Evolutionary conservation across 2,329 filamentous ascomycete species (phyloP).

Genomic region (Trichoderma atrobrunneum): DNA sequence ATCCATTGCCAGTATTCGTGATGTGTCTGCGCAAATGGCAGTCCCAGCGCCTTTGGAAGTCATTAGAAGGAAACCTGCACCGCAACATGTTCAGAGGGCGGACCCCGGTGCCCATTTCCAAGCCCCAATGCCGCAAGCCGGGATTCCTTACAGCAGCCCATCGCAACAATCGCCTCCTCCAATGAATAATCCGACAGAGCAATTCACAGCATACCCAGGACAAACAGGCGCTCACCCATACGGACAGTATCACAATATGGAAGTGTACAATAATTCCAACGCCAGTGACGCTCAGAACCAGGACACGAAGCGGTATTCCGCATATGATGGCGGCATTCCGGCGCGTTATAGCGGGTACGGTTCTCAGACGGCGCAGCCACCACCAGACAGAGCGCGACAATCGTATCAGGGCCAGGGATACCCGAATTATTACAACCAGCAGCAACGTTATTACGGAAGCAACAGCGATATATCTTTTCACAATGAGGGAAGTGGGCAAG

Average conservation of each 20-base stretch:
- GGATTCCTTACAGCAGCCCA: background rate
- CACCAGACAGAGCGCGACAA: background rate
- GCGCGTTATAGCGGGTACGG: background rate
- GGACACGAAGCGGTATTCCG: background rate
- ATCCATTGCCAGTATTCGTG: background rate
- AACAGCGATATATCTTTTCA: background rate
- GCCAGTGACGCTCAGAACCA: background rate
- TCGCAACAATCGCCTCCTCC: background rate
- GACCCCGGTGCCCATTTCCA: background rate
- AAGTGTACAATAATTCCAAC: background rate
- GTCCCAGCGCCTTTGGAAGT: background rate
- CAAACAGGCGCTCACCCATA: background rate
- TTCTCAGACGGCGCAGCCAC: background rate
- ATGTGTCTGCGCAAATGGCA: background rate
- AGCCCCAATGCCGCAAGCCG: background rate
- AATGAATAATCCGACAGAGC: background rate
- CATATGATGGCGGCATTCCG: background rate
- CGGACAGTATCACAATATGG: background rate
- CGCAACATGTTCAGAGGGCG: background rate
- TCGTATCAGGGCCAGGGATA: background rate
- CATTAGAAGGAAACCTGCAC: background rate
- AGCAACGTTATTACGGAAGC: background rate
- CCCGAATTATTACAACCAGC: background rate
- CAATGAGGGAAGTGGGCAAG: background rate
- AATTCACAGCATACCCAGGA: background rate